Evolutionary conservation across 1,139 yeast genomes (phyloP).

Genomic region (Debaryomyces psychrophilus): DNA sequence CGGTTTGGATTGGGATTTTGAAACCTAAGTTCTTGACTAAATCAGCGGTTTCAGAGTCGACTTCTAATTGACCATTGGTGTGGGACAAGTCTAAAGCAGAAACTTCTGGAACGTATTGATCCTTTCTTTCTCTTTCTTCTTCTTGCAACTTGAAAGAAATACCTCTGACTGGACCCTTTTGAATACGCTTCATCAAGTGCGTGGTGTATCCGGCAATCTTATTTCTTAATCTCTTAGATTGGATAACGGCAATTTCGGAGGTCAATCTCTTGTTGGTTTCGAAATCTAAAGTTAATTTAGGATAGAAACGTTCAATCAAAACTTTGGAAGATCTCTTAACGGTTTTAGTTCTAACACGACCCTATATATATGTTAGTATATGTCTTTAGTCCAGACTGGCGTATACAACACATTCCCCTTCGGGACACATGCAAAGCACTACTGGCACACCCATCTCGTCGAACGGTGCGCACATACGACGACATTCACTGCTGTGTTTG

Average conservation of each 20-base stretch:
- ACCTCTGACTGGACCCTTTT: constrained; percentile 99
- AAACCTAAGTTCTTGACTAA: constrained; percentile 96
- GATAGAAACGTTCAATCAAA: constrained; percentile 99
- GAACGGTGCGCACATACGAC: too few relatives aligned
- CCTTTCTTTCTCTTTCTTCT: constrained; percentile 99
- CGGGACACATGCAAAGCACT: neutral
- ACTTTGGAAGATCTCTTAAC: constrained; percentile 99
- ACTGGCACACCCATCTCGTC: neutral
- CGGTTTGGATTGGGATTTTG: constrained; percentile 90
- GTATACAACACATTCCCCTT: neutral
- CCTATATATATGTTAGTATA: constrained; percentile 54
- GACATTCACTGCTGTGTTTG: too few relatives aligned
- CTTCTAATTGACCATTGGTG: constrained; percentile 95
- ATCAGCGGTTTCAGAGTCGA: constrained; percentile 97
- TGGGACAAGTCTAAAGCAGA: constrained; percentile 98
- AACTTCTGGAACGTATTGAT: constrained; percentile 99
- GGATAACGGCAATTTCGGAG: constrained; percentile 97
- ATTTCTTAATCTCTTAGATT: constrained; percentile 99
- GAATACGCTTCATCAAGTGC: constrained; percentile 99
- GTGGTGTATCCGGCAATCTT: constrained; percentile 99
- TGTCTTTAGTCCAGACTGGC: neutral
- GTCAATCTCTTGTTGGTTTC: constrained; percentile 99
- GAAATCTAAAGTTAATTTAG: constrained; percentile 98
- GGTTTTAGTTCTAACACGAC: constrained; percentile 99
- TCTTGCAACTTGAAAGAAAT: constrained; percentile 99